phyloP scores from a whole-genome alignment of 345 rosid species.

The Eucalyptus melliodora region DNA sequence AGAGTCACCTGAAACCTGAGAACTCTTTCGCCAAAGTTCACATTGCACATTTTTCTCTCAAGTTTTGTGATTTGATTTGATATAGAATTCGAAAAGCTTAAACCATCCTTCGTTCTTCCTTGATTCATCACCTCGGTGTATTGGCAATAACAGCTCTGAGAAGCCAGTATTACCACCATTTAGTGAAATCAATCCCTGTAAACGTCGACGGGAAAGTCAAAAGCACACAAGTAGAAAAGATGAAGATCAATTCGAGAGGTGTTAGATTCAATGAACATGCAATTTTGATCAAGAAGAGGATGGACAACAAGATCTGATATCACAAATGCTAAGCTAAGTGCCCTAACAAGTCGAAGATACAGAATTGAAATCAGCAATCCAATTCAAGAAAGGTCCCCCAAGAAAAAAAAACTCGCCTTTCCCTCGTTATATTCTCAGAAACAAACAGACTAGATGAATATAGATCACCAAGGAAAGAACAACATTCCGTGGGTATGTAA shows the following conservation, averaged over 20 bases:
- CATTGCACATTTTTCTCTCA: conserved; percentile 14
- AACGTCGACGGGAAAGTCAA: neutral
- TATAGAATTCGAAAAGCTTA: conserved; percentile 42
- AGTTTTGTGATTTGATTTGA: conserved; percentile 11
- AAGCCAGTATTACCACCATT: conserved; percentile 80
- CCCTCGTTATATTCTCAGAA: neutral
- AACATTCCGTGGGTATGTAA: neutral
- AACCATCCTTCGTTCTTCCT: conserved; percentile 26
- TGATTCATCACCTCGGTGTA: conserved; percentile 10
- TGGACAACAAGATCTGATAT: neutral
- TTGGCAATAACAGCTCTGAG: conserved; percentile 46
- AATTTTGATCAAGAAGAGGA: neutral
- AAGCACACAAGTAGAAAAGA: neutral
- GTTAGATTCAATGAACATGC: neutral
- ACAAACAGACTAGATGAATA: neutral
- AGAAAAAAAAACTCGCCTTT: neutral
- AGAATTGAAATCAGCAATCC: neutral
- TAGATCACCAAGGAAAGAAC: neutral
- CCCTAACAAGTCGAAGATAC: neutral
- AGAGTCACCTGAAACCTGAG: conserved; percentile 32
- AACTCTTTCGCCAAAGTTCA: conserved; percentile 1
- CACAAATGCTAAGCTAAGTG: neutral
- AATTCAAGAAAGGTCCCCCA: neutral
- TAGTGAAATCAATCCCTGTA: neutral
- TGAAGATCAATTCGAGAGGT: neutral